These are phyloP conservation scores for Lentinula aciculospora DNA, from an alignment of 768 basidiomycete species.

Conservation along the genomic window DNA sequence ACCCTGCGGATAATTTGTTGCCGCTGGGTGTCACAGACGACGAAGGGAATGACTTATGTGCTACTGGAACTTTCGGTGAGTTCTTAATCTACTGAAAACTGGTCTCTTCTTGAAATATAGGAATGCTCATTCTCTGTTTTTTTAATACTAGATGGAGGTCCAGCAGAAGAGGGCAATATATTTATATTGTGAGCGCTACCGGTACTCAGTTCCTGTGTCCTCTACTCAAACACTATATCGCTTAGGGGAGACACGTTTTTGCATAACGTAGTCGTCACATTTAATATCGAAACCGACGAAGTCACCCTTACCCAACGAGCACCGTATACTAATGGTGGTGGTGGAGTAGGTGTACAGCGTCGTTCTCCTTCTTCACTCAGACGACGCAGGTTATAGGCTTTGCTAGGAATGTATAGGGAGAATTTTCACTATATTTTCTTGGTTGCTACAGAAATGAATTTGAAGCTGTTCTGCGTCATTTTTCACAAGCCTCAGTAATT, in stretches of 20 bases:
- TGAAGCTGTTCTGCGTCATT: too few species aligned
- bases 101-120: slow-evolving; percentile 7
- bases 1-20: slow-evolving; percentile 15
- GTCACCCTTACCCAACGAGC: slow-evolving; percentile 15
- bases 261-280: slow-evolving; percentile 19
- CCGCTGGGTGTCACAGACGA: slow-evolving; percentile 14
- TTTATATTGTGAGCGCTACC: slow-evolving; percentile 20
- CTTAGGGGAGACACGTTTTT: slow-evolving; percentile 19
- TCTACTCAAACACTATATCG: too few species aligned
- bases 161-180: slow-evolving; percentile 11
- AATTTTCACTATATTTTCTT: too few species aligned
- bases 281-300: slow-evolving; percentile 11
- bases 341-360: not conserved
- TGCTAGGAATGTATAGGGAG: too few species aligned
- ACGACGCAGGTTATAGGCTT: not conserved
- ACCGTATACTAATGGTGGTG: slow-evolving; percentile 7
- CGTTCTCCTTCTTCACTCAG: not conserved
- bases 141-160: slow-evolving; percentile 15
- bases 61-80: slow-evolving; percentile 10
- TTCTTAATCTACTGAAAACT: slow-evolving; percentile 12
- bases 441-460: too few species aligned
- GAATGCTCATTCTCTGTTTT: slow-evolving; percentile 11
- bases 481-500: too few species aligned
- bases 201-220: too few species aligned
- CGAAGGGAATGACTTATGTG: not conserved